Evolutionary conservation across 164 flowering plant species (phyloP).

Genomic region (Hamamelis virginiana): DNA sequence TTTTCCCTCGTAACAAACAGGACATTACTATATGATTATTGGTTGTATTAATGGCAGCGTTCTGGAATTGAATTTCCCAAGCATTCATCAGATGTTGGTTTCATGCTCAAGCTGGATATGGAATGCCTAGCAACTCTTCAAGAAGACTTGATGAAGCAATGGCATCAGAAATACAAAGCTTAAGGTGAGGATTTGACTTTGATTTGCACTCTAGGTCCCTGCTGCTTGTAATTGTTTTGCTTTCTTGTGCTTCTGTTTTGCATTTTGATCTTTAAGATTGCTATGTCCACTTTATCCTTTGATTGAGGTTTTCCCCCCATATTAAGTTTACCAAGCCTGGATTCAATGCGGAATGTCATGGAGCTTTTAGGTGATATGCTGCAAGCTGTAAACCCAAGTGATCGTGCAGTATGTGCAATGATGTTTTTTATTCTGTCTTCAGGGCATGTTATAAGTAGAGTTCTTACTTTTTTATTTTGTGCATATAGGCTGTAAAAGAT

Average conservation of each 20-base stretch:
- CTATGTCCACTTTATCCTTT: background rate
- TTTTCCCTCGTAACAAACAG: too few species aligned
- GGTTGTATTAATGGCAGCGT: slow-evolving; percentile 49
- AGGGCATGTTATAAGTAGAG: background rate
- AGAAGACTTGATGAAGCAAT: slow-evolving; percentile 91
- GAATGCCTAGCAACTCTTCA: slow-evolving; percentile 79
- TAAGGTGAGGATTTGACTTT: slow-evolving; percentile 50
- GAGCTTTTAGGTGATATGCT: slow-evolving; percentile 86
- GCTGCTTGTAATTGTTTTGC: background rate
- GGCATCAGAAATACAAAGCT: slow-evolving; percentile 73
- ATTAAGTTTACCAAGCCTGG: slow-evolving; percentile 60
- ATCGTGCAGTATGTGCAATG: slow-evolving; percentile 45
- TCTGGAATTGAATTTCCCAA: slow-evolving; percentile 78
- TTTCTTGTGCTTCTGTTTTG: too few species aligned
- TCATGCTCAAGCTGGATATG: slow-evolving; percentile 66
- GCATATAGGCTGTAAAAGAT: slow-evolving; percentile 74
- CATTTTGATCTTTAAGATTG: background rate
- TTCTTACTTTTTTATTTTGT: background rate
- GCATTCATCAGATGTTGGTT: slow-evolving; percentile 62
- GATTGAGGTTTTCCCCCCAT: slow-evolving; percentile 1
- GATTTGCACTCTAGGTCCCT: background rate
- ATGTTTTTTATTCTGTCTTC: background rate
- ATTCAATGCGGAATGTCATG: slow-evolving; percentile 66
- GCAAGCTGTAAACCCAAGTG: slow-evolving; percentile 78
- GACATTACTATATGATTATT: background rate